Conservation (phyloP, 1,284 basidiomycete genomes). For the Apiotrichum brassicae region DNA sequence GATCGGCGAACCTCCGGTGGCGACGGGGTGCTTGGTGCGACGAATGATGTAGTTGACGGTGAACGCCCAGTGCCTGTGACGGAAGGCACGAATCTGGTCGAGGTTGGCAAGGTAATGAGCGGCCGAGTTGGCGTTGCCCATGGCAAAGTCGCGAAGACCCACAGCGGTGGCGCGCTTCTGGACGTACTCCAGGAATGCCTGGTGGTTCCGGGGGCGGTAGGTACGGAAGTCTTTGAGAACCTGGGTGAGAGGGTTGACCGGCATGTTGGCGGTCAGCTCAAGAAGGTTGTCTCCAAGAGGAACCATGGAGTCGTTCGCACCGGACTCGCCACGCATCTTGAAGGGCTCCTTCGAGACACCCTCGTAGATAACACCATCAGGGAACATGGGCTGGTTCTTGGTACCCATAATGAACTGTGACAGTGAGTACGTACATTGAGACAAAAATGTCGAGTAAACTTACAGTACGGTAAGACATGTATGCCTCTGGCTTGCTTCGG, state of each 20-base stretch:
- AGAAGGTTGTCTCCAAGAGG: conserved; percentile 22
- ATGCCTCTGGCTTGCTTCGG: conserved; percentile 18
- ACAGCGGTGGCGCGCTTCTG: conserved; percentile 14
- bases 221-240: conserved; percentile 20
- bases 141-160: conserved; percentile 15
- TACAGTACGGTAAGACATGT: conserved; percentile 13
- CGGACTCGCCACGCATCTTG: conserved; percentile 20
- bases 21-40: conserved; percentile 15
- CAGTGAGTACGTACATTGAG: background rate
- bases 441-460: background rate
- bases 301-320: conserved; percentile 21
- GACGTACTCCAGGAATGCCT: conserved; percentile 17
- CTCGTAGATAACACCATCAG: conserved; percentile 18
- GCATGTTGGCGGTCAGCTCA: conserved; percentile 17
- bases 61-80: conserved; percentile 17
- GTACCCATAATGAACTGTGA: conserved; percentile 12
- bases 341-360: conserved; percentile 18
- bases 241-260: conserved; percentile 17
- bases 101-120: conserved; percentile 17
- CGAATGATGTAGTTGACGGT: conserved; percentile 14
- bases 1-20: conserved; percentile 16
- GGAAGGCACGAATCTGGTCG: conserved; percentile 21
- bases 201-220: conserved; percentile 21
- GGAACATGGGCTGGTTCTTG: conserved; percentile 19
- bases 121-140: conserved; percentile 11